Evolutionary conservation across 192 early-diverging fungal species (phyloP).

Genomic region (Helicostylum pulchrum): DNA sequence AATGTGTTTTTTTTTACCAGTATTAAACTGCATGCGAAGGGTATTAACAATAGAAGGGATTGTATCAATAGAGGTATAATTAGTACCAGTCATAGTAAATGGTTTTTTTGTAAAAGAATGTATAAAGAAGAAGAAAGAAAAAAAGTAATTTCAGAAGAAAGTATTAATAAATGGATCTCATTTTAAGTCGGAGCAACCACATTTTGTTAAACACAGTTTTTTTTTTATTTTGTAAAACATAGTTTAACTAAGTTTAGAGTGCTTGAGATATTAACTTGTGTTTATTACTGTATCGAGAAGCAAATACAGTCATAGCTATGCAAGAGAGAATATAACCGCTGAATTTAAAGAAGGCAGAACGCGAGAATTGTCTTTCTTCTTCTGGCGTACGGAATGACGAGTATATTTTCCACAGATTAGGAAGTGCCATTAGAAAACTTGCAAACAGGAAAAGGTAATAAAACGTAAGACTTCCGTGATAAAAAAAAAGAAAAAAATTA

Average conservation of each 20-base stretch:
- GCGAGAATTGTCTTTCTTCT: conserved; percentile 55
- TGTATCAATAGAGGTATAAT: conserved; percentile 11
- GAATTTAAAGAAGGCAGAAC: conserved; percentile 60
- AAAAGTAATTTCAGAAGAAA: background rate
- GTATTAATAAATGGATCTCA: too few species aligned
- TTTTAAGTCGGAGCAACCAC: too few species aligned
- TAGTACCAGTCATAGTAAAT: conserved; percentile 14
- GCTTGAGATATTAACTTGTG: conserved; percentile 8
- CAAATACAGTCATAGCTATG: conserved; percentile 50
- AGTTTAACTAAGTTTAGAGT: too few species aligned
- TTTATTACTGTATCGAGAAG: conserved; percentile 26
- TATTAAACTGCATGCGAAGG: conserved; percentile 21
- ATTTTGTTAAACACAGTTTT: too few species aligned
- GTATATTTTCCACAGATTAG: conserved; percentile 56
- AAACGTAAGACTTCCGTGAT: too few species aligned
- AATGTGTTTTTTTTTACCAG: conserved; percentile 15
- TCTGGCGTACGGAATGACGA: conserved; percentile 56
- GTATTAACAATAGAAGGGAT: conserved; percentile 17
- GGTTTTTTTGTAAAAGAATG: too few species aligned
- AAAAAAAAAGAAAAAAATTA: background rate
- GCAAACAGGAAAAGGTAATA: background rate
- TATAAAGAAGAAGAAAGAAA: background rate
- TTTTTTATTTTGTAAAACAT: too few species aligned
- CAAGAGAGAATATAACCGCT: conserved; percentile 56
- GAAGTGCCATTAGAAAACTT: conserved; percentile 40